phyloP scores from a whole-genome alignment of 116 monocot genomes.

The Iris pallida region DNA sequence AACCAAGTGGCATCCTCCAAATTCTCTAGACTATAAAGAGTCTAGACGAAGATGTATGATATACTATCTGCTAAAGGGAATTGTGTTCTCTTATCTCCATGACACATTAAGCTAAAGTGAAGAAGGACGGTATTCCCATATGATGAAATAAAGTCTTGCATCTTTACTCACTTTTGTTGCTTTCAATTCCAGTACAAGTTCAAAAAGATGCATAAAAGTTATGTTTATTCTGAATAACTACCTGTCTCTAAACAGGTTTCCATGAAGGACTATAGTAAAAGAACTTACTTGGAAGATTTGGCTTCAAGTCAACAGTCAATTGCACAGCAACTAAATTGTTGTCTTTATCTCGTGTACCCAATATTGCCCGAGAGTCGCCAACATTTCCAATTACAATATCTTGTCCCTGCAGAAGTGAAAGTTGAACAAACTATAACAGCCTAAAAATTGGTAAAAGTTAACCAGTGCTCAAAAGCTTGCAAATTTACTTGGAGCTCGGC shows the following conservation, averaged over 20 bases:
- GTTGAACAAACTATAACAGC: conserved; percentile 18
- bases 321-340: conserved; percentile 73
- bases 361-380: conserved; percentile 85
- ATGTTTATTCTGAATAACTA: neutral
- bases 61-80: too few species aligned
- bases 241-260: neutral
- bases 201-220: neutral
- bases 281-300: conserved; percentile 76
- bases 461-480: conserved; percentile 11
- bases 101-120: too few species aligned
- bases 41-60: too few species aligned
- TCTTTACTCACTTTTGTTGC: too few species aligned
- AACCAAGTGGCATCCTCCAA: too few species aligned
- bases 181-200: too few species aligned
- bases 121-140: too few species aligned
- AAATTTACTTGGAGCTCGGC: conserved; percentile 11
- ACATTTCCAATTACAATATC: conserved; percentile 85
- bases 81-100: too few species aligned
- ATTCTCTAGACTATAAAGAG: too few species aligned
- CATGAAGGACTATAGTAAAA: neutral
- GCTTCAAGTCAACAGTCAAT: conserved; percentile 87
- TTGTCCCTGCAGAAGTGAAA: conserved; percentile 59
- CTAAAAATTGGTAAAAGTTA: conserved; percentile 17
- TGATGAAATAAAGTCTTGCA: too few species aligned
- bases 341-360: conserved; percentile 64